A percentile compares a stretch with the other conserved stretches of the same genome.
These are phyloP conservation scores for Irpex sp. DNA, from an alignment of 1,284 basidiomycete species.

Conservation along the genomic window DNA sequence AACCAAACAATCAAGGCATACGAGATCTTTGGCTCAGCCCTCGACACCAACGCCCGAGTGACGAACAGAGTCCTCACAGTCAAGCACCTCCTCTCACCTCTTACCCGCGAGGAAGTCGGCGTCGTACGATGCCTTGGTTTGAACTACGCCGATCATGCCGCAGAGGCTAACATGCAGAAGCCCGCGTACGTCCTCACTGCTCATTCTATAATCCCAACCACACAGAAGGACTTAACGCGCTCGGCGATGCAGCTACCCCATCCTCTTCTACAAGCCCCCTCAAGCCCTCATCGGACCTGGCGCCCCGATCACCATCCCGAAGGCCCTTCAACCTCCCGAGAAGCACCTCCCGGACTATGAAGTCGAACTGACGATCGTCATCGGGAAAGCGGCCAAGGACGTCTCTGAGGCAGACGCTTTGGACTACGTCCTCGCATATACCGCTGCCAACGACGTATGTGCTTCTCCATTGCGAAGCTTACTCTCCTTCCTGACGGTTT, in stretches of 20 bases:
- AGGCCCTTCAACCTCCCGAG: slow-evolving; percentile 63
- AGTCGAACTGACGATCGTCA: slow-evolving; percentile 83
- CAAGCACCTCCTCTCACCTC: slow-evolving; percentile 65
- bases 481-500: too few species aligned
- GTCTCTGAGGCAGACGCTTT: slow-evolving; percentile 74
- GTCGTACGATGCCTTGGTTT: slow-evolving; percentile 76
- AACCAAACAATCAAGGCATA: slow-evolving; percentile 57
- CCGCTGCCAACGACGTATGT: slow-evolving; percentile 73
- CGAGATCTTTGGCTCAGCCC: slow-evolving; percentile 64
- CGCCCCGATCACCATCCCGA: slow-evolving; percentile 65
- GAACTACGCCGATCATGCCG: slow-evolving; percentile 79
- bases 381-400: slow-evolving; percentile 77
- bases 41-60: slow-evolving; percentile 61
- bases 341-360: slow-evolving; percentile 84
- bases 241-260: slow-evolving; percentile 46
- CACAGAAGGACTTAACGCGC: not conserved
- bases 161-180: slow-evolving; percentile 58
- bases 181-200: slow-evolving; percentile 43
- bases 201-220: not conserved
- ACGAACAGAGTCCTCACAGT: slow-evolving; percentile 65
- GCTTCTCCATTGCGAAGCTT: too few species aligned
- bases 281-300: slow-evolving; percentile 70
- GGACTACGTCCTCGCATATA: slow-evolving; percentile 81
- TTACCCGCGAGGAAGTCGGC: slow-evolving; percentile 60
- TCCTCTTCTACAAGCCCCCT: slow-evolving; percentile 80